Evolutionary conservation across 108 stramenopile species (phyloP).

Genomic region (Cyclostephanos invisitatus): DNA sequence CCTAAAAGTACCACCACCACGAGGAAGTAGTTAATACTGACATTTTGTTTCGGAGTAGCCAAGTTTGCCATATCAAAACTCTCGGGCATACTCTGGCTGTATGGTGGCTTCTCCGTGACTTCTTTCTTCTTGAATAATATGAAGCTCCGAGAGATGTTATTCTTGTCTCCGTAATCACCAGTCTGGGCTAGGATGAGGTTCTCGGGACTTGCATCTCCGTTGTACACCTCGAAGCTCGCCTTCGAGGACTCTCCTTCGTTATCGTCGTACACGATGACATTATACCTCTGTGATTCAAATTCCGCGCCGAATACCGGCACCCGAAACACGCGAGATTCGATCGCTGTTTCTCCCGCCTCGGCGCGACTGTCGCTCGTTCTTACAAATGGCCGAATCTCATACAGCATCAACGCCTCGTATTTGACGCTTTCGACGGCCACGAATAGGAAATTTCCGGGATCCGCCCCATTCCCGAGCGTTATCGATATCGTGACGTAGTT

Average conservation of each 20-base stretch:
- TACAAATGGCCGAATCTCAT: constrained; percentile 36
- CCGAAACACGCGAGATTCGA: constrained; percentile 27
- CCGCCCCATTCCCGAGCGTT: constrained; percentile 33
- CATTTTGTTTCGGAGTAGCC: neutral
- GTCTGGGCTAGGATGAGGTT: constrained; percentile 38
- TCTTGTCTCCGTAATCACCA: constrained; percentile 37
- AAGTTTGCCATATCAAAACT: neutral
- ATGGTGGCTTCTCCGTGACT: neutral
- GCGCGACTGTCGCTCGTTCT: constrained; percentile 14
- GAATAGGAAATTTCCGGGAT: constrained; percentile 30
- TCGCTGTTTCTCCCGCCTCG: neutral
- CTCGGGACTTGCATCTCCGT: constrained; percentile 19
- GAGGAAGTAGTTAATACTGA: neutral
- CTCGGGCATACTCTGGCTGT: neutral
- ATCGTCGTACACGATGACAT: constrained; percentile 40
- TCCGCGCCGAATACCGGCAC: constrained; percentile 45
- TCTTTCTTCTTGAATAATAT: constrained; percentile 23
- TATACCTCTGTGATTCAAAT: constrained; percentile 40
- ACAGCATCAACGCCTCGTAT: constrained; percentile 39
- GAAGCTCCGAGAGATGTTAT: constrained; percentile 38
- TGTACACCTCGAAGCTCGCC: constrained; percentile 42
- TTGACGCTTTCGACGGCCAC: constrained; percentile 38
- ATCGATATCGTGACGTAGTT: constrained; percentile 31
- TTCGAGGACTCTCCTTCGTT: constrained; percentile 26
- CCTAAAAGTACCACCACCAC: neutral